Percentiles rank a stretch among this genome's conserved stretches.
Evolutionary conservation across 2,329 filamentous ascomycete genomes (phyloP).

Genomic region (Trichoderma simmonsii): DNA sequence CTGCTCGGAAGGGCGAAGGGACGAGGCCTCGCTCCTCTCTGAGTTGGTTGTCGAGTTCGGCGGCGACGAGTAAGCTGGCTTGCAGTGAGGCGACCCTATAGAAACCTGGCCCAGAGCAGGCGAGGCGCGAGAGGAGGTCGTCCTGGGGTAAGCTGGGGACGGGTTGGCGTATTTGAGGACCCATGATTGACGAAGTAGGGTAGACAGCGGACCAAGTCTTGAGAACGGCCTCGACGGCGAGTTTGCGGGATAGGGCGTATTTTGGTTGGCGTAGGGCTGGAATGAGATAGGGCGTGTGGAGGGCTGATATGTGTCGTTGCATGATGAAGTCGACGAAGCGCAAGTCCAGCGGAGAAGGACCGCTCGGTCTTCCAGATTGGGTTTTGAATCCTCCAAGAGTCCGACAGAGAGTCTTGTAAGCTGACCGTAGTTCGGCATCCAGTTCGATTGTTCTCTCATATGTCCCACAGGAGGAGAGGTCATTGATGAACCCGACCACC

Average conservation of each 20-base stretch:
- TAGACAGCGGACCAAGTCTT: slow-evolving; percentile 44
- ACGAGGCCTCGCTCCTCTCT: slow-evolving; percentile 41
- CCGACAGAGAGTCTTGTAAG: slow-evolving; percentile 41
- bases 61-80: slow-evolving; percentile 35
- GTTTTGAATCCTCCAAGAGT: slow-evolving; percentile 30
- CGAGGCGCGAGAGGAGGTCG: slow-evolving; percentile 37
- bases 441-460: slow-evolving; percentile 47
- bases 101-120: slow-evolving; percentile 39
- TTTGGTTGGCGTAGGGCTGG: slow-evolving; percentile 39
- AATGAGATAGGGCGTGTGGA: slow-evolving; percentile 54
- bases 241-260: slow-evolving; percentile 51
- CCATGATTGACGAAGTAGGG: slow-evolving; percentile 23
- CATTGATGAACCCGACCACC: slow-evolving; percentile 43
- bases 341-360: slow-evolving; percentile 38
- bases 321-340: slow-evolving; percentile 49
- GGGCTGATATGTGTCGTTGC: slow-evolving; percentile 51
- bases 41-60: slow-evolving; percentile 41
- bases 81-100: slow-evolving; percentile 37
- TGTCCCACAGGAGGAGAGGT: slow-evolving; percentile 33
- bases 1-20: slow-evolving; percentile 34
- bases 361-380: slow-evolving; percentile 20
- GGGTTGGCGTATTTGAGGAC: neutral
- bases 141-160: slow-evolving; percentile 10
- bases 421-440: slow-evolving; percentile 39
- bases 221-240: slow-evolving; percentile 45